A percentile compares a stretch with the other conserved stretches of the same genome.
phyloP scores from a whole-genome alignment of 139 green algal genomes.

The Tetradesmus obliquus region DNA sequence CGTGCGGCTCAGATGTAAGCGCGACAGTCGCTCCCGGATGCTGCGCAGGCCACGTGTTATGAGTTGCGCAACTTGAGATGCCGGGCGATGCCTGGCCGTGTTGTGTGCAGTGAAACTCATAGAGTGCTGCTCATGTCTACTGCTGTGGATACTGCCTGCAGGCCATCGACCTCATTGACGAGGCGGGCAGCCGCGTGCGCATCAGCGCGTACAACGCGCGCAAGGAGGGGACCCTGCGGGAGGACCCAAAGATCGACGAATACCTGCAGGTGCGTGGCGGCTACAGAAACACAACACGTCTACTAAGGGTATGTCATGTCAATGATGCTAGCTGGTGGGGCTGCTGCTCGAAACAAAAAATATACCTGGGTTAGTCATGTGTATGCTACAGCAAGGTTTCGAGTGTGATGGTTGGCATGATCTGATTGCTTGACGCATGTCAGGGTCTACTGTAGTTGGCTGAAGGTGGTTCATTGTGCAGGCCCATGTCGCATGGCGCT shows the following conservation, averaged over 20 bases:
- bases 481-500: too few relatives aligned
- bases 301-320: neutral
- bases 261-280: conserved; percentile 59
- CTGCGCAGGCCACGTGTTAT: too few relatives aligned
- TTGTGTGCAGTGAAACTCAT: too few relatives aligned
- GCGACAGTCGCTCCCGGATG: too few relatives aligned
- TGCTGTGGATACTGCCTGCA: neutral
- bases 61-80: too few relatives aligned
- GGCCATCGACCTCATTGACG: conserved; percentile 98
- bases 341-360: neutral
- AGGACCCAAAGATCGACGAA: conserved; percentile 53
- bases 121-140: too few relatives aligned
- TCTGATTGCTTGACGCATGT: too few relatives aligned
- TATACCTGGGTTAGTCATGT: neutral
- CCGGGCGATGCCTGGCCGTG: too few relatives aligned
- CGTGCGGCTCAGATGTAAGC: neutral
- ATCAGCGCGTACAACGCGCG: conserved; percentile 83
- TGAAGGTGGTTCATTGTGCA: too few relatives aligned
- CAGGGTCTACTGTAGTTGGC: too few relatives aligned
- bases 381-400: neutral
- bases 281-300: neutral
- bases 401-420: too few relatives aligned
- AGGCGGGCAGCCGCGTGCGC: conserved; percentile 90
- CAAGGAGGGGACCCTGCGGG: conserved; percentile 29
- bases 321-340: neutral